Conservation (phyloP, 2,329 filamentous ascomycete species). For the Epichloe aotearoae region DNA sequence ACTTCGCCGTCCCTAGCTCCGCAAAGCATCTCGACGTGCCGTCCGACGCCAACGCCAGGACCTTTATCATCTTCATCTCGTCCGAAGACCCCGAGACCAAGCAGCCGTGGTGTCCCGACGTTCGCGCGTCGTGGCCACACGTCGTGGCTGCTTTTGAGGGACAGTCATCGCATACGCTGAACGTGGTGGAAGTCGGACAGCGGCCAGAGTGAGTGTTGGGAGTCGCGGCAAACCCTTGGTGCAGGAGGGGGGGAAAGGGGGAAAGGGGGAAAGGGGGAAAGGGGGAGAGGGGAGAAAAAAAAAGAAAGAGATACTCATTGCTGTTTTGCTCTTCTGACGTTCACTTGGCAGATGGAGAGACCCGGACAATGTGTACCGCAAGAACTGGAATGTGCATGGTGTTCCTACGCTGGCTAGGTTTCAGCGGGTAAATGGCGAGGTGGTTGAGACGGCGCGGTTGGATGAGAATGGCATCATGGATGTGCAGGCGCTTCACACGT, state of each 20-base stretch:
- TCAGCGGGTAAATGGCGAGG: constrained; percentile 16
- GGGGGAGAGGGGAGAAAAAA: no score
- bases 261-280: no score
- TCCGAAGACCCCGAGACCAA: constrained; percentile 21
- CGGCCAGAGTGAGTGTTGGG: constrained; percentile 17
- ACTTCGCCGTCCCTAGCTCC: constrained; percentile 1
- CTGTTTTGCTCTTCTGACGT: not conserved
- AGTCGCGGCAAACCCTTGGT: not conserved
- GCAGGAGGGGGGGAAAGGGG: not conserved
- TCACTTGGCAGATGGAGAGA: constrained; percentile 20
- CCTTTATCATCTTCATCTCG: constrained; percentile 24
- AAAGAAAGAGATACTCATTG: not conserved
- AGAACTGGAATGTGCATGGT: constrained; percentile 19
- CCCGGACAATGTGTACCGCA: constrained; percentile 19
- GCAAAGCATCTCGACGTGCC: constrained; percentile 1
- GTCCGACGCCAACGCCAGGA: not conserved
- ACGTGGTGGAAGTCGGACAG: constrained; percentile 22
- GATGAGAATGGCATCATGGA: constrained; percentile 5
- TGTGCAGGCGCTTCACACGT: not conserved
- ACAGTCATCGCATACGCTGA: constrained; percentile 12
- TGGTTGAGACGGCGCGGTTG: constrained; percentile 8
- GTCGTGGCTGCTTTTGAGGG: constrained; percentile 18
- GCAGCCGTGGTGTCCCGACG: constrained; percentile 27
- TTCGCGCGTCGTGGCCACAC: constrained; percentile 21
- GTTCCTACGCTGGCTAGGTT: constrained; percentile 23